Conservation (phyloP, 1,284 basidiomycete genomes). For the Polyporus tsugae region DNA sequence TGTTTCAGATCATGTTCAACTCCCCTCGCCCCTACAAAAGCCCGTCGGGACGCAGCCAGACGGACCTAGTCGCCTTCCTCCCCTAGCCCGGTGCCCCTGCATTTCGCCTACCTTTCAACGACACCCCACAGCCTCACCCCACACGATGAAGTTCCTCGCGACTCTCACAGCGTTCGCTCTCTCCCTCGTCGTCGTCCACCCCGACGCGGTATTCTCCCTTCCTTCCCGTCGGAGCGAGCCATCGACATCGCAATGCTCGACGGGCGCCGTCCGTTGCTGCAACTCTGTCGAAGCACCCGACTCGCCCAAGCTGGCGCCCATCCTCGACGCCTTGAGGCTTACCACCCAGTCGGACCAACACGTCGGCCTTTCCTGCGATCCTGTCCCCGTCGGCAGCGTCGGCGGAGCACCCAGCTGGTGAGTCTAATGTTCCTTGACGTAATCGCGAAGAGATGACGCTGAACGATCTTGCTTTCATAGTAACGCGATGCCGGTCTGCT, state of each 20-base stretch:
- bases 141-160: slow-evolving; percentile 4
- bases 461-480: background rate
- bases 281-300: slow-evolving; percentile 28
- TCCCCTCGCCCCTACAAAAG: background rate
- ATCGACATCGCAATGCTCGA: slow-evolving; percentile 28
- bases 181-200: slow-evolving; percentile 19
- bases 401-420: slow-evolving; percentile 36
- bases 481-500: slow-evolving; percentile 26
- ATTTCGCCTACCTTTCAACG: background rate
- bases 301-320: slow-evolving; percentile 9
- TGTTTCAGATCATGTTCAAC: slow-evolving; percentile 5
- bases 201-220: slow-evolving; percentile 17
- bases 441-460: background rate
- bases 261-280: slow-evolving; percentile 35
- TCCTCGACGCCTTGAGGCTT: slow-evolving; percentile 35
- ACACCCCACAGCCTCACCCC: slow-evolving; percentile 12
- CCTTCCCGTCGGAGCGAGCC: slow-evolving; percentile 10
- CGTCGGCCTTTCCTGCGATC: slow-evolving; percentile 40
- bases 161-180: slow-evolving; percentile 22
- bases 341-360: slow-evolving; percentile 27
- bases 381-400: slow-evolving; percentile 32
- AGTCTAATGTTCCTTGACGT: background rate
- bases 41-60: background rate
- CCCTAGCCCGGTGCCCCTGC: background rate
- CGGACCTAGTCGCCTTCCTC: background rate